Evolutionary conservation across 2,329 filamentous ascomycete species (phyloP), one percentile per base, ranked within the genome.

Genomic region (Didymella arachidicola): DNA sequence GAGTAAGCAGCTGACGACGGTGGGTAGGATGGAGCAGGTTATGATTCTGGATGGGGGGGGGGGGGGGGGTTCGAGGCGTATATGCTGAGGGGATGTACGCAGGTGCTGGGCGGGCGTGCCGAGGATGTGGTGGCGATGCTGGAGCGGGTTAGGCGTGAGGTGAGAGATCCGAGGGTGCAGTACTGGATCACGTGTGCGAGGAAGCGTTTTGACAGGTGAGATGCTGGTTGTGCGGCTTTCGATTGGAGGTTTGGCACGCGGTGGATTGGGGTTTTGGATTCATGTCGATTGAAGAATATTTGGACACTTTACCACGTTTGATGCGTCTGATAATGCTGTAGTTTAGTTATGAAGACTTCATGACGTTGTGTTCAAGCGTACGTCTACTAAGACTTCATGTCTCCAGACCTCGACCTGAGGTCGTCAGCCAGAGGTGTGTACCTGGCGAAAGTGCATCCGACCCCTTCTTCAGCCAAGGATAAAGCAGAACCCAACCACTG

Each of bases 111-210:
- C 32, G 32, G 32, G 1, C 32, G 32, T 16, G 32, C 32, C 6
- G 32, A 36, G 32, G 32, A 36, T n/a, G 16, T 36, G 32, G n/a
- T 16, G 16, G 32, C 16, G 32, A 36, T 36, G 16, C 32, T 36
- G 16, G 32, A 36, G 32, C 32, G 32, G 32, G 32, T 16, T 6
- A 36, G n/a, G 32, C 16, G 68, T 18, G 66, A 70, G 44, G 54
- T 70, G 12, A 59, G 60, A 45, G 62, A 69, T 49, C 66, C 65
- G 34, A 57, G 32, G n/a, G 32, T 68, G 10, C 32, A 36, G 16
- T 70, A 65, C 45, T 66, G 66, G 53, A 46, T 68, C 34, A 68
- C 66, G 10, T 70, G 65, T 53, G 66, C 46, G 41, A 57, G 44
- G 46, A 51, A 57, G 41, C 46, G 14, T 36, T 36, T 36, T n/a